Conservation (phyloP, 495 filamentous ascomycete genomes). For the Polyplosphaeria fusca region DNA sequence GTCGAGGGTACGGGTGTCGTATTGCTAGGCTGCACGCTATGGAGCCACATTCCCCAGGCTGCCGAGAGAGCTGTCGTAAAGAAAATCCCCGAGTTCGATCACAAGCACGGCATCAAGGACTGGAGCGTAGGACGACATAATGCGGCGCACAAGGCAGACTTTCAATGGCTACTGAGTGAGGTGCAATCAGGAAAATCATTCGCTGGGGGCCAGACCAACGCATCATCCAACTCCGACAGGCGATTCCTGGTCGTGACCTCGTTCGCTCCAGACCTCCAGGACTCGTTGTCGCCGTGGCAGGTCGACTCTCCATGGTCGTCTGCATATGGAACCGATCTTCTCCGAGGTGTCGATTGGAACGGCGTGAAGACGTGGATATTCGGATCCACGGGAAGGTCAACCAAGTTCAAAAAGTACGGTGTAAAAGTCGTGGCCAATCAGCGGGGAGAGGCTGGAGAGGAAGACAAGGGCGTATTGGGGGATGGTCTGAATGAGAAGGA, state of each 20-base stretch:
- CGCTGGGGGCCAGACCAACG: conserved; percentile 14
- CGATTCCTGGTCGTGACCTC: conserved; percentile 54
- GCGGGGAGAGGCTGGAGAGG: conserved; percentile 46
- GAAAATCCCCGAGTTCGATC: conserved; percentile 51
- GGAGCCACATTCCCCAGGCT: conserved; percentile 49
- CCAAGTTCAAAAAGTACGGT: conserved; percentile 42
- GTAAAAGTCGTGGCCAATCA: conserved; percentile 54
- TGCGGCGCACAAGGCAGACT: conserved; percentile 48
- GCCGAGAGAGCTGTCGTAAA: conserved; percentile 40
- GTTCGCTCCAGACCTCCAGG: conserved; percentile 49
- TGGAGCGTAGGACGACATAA: conserved; percentile 54
- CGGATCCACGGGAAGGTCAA: conserved; percentile 54
- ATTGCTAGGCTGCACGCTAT: conserved; percentile 57
- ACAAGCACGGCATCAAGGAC: conserved; percentile 40
- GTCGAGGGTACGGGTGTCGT: conserved; percentile 42
- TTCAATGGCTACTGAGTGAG: conserved; percentile 47
- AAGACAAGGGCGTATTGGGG: neutral
- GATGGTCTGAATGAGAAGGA: conserved; percentile 14
- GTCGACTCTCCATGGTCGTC: conserved; percentile 43
- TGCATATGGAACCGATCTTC: conserved; percentile 54
- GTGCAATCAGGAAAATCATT: conserved; percentile 21
- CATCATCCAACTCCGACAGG: conserved; percentile 28
- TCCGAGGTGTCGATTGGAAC: conserved; percentile 32
- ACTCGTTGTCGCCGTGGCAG: conserved; percentile 47
- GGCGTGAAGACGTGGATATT: conserved; percentile 50